A percentile compares a stretch with the other conserved stretches of the same genome.
These are phyloP conservation scores for Chaetoceros tenuissimus DNA, from an alignment of 108 stramenopile genomes.

Conservation along the genomic window DNA sequence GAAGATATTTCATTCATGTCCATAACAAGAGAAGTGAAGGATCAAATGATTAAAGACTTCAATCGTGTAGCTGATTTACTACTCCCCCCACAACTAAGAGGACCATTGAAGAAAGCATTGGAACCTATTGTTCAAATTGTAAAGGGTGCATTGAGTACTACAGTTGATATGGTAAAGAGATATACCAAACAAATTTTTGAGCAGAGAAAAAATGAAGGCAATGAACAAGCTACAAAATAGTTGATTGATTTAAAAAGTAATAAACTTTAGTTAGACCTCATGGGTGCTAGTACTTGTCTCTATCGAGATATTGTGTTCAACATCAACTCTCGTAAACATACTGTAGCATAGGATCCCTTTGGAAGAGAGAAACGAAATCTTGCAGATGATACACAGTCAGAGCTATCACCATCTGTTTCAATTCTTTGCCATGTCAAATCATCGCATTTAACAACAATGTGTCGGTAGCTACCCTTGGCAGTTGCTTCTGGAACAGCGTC, in stretches of 20 bases:
- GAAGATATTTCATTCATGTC: not conserved
- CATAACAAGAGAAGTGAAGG: not conserved
- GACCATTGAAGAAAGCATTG: not conserved
- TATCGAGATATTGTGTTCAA: constrained; percentile 45
- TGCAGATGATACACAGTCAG: constrained; percentile 2
- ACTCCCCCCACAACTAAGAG: not conserved
- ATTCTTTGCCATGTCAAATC: constrained; percentile 26
- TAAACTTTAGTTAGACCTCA: too few relatives aligned
- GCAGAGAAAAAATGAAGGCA: too few relatives aligned
- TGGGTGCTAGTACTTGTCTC: too few relatives aligned
- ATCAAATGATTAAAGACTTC: not conserved
- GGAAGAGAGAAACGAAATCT: constrained; percentile 54
- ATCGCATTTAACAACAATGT: constrained; percentile 32
- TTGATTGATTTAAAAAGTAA: too few relatives aligned
- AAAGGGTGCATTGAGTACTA: not conserved
- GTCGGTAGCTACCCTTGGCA: constrained; percentile 71
- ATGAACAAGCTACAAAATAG: too few relatives aligned
- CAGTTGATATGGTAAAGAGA: not conserved
- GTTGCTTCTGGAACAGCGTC: constrained; percentile 40
- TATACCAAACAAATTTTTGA: too few relatives aligned
- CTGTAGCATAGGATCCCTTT: constrained; percentile 77
- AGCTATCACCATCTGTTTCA: not conserved
- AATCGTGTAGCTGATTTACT: not conserved
- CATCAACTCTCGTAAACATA: constrained; percentile 76
- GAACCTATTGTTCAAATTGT: not conserved